phyloP scores from a whole-genome alignment of 176 grass and related monocot genomes.

The Pontederia crassipes region DNA sequence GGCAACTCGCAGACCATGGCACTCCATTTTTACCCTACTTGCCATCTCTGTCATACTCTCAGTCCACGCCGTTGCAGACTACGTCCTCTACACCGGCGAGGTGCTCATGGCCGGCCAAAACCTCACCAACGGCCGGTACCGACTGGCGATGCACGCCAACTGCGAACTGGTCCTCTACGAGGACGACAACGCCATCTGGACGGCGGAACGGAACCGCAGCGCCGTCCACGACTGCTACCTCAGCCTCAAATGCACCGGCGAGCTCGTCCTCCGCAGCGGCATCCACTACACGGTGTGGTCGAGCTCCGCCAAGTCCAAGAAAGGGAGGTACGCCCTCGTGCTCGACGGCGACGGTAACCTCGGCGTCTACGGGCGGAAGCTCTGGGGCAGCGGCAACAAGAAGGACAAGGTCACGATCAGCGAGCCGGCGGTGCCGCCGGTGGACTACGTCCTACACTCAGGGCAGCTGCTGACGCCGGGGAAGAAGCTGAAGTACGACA shows the following conservation, averaged over 20 bases:
- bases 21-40: background rate
- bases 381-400: background rate
- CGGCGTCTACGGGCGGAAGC: background rate
- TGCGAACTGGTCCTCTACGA: slow-evolving; percentile 1
- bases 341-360: background rate
- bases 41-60: background rate
- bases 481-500: slow-evolving; percentile 7
- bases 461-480: slow-evolving; percentile 1
- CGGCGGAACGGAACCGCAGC: background rate
- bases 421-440: background rate
- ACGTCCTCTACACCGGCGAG: slow-evolving; percentile 6
- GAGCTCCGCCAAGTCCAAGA: background rate
- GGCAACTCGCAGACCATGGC: background rate
- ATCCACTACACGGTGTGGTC: slow-evolving; percentile 1
- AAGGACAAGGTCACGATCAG: background rate
- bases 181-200: background rate
- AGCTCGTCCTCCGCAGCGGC: background rate
- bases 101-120: slow-evolving; percentile 2
- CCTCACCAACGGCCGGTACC: background rate
- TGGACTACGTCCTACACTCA: slow-evolving; percentile 1
- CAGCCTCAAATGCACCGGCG: background rate
- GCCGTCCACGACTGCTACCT: slow-evolving; percentile 1
- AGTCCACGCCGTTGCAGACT: background rate
- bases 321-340: background rate
- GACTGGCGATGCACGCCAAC: background rate